Base-by-base conservation (phyloP, 306 rosid species). In the Alnus glutinosa region DNA sequence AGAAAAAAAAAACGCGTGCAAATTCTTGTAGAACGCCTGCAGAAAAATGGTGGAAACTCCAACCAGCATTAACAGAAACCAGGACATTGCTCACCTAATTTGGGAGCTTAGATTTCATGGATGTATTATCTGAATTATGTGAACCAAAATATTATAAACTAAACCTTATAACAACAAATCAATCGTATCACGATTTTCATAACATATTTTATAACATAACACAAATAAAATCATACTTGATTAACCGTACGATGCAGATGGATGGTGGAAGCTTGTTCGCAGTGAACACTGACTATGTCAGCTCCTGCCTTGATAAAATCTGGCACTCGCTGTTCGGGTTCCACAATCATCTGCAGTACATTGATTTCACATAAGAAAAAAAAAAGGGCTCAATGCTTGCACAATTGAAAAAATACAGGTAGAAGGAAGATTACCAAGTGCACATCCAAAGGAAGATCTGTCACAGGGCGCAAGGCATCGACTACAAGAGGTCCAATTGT, bases 221-320 rank as follows among this genome's bases (percentile, higher is more conserved):
- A 18, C 80, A 80, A n/a, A 68, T 57, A 75, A 74, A 82, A 52
- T 63, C 88, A 84, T 82, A 96, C 99, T 74, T 85, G 92, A 83
- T 91, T 85, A 84, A 96, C 1, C 13, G 99, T 80, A 6, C 99
- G 99, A 78, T 96, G 99, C 85, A 96, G 89, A 91, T 96, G 99
- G 85, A 96, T 96, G 81, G 99, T 96, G 78, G 99, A 79, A 73
- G 99, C 67, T 85, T 91, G 98, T 86, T 96, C 99, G 74, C 88
- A 81, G 80, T 96, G 99, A 81, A 96, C 88, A 79, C 99, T 96
- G 78, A 96, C 93, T 18, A 96, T 96, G 92, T 96, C 99, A 4
- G 99, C 99, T 59, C 99, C 99, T 57, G 99, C 99, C 91, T 96
- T 96, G 83, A 96, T 91, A 83, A 96, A 96, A 86, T 96, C 99